Evolutionary conservation across 1,284 basidiomycete genomes (phyloP), one percentile per base, ranked within the genome.

Genomic region (Testicularia cyperi): DNA sequence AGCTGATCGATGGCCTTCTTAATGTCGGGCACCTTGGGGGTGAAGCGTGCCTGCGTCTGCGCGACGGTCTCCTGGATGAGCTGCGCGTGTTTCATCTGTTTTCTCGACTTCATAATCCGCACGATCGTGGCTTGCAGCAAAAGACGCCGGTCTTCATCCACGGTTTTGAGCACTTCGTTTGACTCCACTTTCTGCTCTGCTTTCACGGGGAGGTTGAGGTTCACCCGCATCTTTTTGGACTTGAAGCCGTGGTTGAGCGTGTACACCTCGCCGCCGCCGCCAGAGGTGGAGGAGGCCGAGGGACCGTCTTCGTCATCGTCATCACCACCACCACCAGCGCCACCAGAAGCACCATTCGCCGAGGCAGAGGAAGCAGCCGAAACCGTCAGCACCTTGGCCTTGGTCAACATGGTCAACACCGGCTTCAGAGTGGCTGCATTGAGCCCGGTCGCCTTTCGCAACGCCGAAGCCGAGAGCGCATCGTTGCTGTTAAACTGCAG

Each of bases 81-180:
- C 0, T 85, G 83, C 77, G 92, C 88, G 79, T 97, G 94, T 82
- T 94, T 94, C 86, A 97, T 88, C 53, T 88, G 90, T 85, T 95
- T 76, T 16, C 94, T 84, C 18, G 91, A 90, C 80, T 97, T 97
- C 94, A 97, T 96, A 78, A 97, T 89, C 45, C 91, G 87, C 38
- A 98, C 94, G 70, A 98, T 95, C 13, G 90, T 94, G 13, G 94
- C 94, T 77, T 98, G 95, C 51, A 97, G 92, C 48, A 95, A 85
- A 74, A 95, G 88, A 81, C 95, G 94, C 56, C 94, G 85, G 77
- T 98, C 94, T 79, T 98, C 94, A 67, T 98, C 94, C 8, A 98
- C 92, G 20, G 88, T 88, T 82, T 94, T 92, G 70, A 94, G 81
- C 1, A 97, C 90, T 58, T 97, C 92, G 6, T 83, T 84, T 7